Conservation (phyloP, 495 filamentous ascomycete genomes). For the Rusavskia elegans region DNA sequence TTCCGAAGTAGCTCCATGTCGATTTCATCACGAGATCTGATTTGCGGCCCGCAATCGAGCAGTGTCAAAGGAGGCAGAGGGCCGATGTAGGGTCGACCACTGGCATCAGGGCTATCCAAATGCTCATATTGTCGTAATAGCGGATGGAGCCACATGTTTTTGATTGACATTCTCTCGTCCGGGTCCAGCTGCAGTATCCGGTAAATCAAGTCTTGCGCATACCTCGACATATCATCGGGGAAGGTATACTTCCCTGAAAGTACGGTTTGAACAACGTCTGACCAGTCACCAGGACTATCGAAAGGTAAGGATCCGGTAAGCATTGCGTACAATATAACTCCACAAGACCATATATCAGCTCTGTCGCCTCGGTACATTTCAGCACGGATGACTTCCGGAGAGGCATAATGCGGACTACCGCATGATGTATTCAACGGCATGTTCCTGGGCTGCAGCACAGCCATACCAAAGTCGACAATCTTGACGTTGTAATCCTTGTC, state of each 20-base stretch:
- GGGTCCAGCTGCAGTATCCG: conserved; percentile 63
- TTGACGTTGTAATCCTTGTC: conserved; percentile 60
- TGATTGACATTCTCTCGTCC: conserved; percentile 55
- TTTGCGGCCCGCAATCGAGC: conserved; percentile 35
- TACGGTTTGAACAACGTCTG: conserved; percentile 40
- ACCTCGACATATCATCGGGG: conserved; percentile 44
- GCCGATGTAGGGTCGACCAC: conserved; percentile 34
- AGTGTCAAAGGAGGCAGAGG: conserved; percentile 33
- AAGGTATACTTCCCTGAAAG: conserved; percentile 56
- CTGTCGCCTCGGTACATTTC: conserved; percentile 62
- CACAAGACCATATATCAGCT: conserved; percentile 90
- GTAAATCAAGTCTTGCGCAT: conserved; percentile 65
- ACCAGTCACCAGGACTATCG: conserved; percentile 42
- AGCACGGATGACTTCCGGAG: conserved; percentile 70
- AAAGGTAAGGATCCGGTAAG: conserved; percentile 72
- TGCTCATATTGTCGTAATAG: conserved; percentile 67
- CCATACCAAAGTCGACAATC: conserved; percentile 96
- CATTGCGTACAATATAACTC: conserved; percentile 75
- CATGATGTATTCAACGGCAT: conserved; percentile 74
- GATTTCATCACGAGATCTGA: conserved; percentile 40
- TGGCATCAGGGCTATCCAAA: conserved; percentile 33
- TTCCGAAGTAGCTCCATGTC: conserved; percentile 69
- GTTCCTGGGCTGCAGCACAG: conserved; percentile 67
- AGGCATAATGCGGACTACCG: conserved; percentile 91
- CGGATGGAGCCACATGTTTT: conserved; percentile 69